phyloP scores from a whole-genome alignment of 352 stramenopile genomes.

The Achlya hypogyna region DNA sequence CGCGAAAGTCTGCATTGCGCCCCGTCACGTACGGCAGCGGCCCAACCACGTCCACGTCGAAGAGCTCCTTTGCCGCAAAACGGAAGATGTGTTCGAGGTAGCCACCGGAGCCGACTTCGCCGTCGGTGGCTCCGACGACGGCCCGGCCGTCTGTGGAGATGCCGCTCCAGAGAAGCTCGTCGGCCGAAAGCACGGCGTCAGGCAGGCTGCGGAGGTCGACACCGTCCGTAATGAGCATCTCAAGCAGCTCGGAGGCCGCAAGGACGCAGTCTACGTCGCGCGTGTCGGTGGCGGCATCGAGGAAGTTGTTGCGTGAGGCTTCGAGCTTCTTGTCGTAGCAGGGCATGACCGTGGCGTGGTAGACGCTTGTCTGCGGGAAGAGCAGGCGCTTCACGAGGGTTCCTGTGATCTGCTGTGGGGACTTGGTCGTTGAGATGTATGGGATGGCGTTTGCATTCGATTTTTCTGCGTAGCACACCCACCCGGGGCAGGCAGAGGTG shows the following conservation, averaged over 20 bases:
- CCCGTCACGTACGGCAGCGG: slow-evolving; percentile 82
- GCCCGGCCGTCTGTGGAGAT: slow-evolving; percentile 40
- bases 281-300: slow-evolving; percentile 44
- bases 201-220: slow-evolving; percentile 62
- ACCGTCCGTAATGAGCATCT: slow-evolving; percentile 40
- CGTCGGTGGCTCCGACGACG: slow-evolving; percentile 33
- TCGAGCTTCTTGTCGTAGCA: slow-evolving; percentile 99
- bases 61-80: slow-evolving; percentile 83
- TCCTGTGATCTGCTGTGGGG: slow-evolving; percentile 90
- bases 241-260: slow-evolving; percentile 70
- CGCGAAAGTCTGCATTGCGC: slow-evolving; percentile 84
- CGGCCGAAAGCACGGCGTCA: slow-evolving; percentile 42
- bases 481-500: slow-evolving; percentile 93
- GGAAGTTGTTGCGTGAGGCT: slow-evolving; percentile 87
- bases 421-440: slow-evolving; percentile 93
- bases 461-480: slow-evolving; percentile 98
- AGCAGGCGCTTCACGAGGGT: slow-evolving; percentile 74
- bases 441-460: slow-evolving; percentile 90
- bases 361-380: slow-evolving; percentile 60
- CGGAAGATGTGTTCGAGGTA: slow-evolving; percentile 91
- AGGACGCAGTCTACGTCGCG: slow-evolving; percentile 95
- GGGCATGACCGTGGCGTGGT: slow-evolving; percentile 95
- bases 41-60: slow-evolving; percentile 69
- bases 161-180: slow-evolving; percentile 67
- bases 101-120: slow-evolving; percentile 47